Evolutionary conservation across 2,329 filamentous ascomycete genomes (phyloP).

Genomic region (Colletotrichum incanum): DNA sequence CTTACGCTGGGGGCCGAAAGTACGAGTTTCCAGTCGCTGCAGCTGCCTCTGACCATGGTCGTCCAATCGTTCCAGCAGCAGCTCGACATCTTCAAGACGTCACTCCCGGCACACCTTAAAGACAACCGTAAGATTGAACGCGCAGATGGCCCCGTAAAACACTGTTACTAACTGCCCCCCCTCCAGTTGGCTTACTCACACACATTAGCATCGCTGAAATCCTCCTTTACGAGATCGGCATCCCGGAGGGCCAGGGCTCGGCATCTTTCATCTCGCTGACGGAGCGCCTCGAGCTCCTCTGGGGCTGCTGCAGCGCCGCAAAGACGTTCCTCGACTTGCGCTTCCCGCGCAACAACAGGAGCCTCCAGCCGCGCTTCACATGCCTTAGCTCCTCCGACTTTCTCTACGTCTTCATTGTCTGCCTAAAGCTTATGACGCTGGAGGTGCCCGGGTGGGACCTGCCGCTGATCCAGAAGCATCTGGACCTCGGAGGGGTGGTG

Average conservation of each 20-base stretch:
- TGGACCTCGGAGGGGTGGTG: conserved; percentile 53
- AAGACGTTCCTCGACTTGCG: conserved; percentile 58
- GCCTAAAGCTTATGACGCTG: conserved; percentile 63
- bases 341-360: conserved; percentile 46
- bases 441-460: conserved; percentile 64
- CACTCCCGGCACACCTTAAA: conserved; percentile 54
- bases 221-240: conserved; percentile 63
- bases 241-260: conserved; percentile 57
- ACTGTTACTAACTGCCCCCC: background rate
- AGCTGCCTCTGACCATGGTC: conserved; percentile 58
- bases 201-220: conserved; percentile 63
- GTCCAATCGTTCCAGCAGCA: conserved; percentile 62
- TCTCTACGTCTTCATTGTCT: conserved; percentile 62
- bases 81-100: conserved; percentile 56
- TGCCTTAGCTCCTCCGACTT: conserved; percentile 64
- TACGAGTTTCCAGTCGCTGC: conserved; percentile 50
- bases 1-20: conserved; percentile 54
- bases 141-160: too few species aligned
- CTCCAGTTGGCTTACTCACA: conserved; percentile 56
- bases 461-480: conserved; percentile 53
- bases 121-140: conserved; percentile 51
- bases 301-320: conserved; percentile 59
- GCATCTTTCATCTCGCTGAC: conserved; percentile 52
- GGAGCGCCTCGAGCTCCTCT: conserved; percentile 63
- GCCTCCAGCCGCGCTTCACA: conserved; percentile 57